Conservation (phyloP, 805 yeast genomes). For the Lachancea mirantina region DNA sequence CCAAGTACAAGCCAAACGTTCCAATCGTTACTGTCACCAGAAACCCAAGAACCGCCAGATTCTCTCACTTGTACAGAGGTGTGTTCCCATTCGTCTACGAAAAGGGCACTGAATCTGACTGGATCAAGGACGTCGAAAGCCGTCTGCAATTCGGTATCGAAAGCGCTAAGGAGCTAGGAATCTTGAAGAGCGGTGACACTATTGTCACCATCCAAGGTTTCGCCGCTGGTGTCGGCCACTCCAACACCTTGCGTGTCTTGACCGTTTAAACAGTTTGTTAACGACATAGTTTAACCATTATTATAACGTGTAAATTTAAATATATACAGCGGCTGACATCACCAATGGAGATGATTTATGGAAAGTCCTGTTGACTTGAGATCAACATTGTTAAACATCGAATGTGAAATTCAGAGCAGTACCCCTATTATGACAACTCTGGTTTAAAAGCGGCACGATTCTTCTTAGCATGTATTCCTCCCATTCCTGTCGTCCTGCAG, state of each 20-base stretch:
- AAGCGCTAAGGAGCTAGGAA: constrained; percentile 81
- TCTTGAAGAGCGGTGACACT: constrained; percentile 79
- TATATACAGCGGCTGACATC: constrained; percentile 6
- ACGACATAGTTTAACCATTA: constrained; percentile 1
- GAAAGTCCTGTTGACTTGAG: not conserved
- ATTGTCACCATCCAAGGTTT: constrained; percentile 97
- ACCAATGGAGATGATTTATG: constrained; percentile 1
- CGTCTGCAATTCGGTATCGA: constrained; percentile 90
- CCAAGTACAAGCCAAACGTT: constrained; percentile 96
- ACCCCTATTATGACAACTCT: too few species aligned
- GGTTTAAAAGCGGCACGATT: constrained; percentile 23
- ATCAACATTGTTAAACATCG: not conserved
- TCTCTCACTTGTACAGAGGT: constrained; percentile 95
- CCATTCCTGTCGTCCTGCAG: constrained; percentile 26
- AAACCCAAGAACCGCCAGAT: constrained; percentile 88
- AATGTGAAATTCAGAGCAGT: too few species aligned
- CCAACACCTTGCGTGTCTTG: constrained; percentile 93
- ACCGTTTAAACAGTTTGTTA: constrained; percentile 44
- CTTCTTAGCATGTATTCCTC: constrained; percentile 21
- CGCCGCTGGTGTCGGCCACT: constrained; percentile 97
- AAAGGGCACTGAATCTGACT: constrained; percentile 53
- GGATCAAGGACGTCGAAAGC: constrained; percentile 95
- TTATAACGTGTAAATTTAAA: constrained; percentile 7
- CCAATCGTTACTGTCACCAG: constrained; percentile 98
- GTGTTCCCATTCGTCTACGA: constrained; percentile 92